Conservation (phyloP, 805 yeast species). For the Yarrowia keelungensis region DNA sequence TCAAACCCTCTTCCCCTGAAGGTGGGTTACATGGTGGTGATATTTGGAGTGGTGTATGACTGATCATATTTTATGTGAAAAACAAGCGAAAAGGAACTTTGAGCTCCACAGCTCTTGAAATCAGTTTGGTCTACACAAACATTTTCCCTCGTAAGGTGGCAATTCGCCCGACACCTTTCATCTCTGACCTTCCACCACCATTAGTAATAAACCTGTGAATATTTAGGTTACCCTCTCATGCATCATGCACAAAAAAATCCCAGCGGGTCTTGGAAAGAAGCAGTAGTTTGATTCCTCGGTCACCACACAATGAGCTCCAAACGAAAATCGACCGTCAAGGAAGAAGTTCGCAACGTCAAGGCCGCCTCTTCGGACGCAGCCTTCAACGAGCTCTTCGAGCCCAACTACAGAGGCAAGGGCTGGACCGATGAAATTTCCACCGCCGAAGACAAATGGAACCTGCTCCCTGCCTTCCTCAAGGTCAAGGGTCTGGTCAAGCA, state of each 20-base stretch:
- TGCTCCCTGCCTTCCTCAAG: slow-evolving; percentile 92
- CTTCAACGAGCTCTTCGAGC: slow-evolving; percentile 78
- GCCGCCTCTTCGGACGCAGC: slow-evolving; percentile 40
- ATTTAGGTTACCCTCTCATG: slow-evolving; percentile 30
- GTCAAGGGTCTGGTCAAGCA: slow-evolving; percentile 97
- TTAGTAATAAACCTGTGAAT: slow-evolving; percentile 3
- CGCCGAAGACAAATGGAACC: slow-evolving; percentile 91
- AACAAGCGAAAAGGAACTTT: no score
- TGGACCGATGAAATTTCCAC: slow-evolving; percentile 88
- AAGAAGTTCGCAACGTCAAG: slow-evolving; percentile 13
- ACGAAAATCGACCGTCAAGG: slow-evolving; percentile 22
- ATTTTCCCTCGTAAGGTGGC: background rate
- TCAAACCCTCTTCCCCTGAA: no score
- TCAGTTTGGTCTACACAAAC: background rate
- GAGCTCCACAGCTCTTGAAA: no score
- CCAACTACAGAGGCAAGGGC: slow-evolving; percentile 83
- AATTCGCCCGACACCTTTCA: background rate
- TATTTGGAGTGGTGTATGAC: no score
- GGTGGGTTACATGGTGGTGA: no score
- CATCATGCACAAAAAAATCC: slow-evolving; percentile 36
- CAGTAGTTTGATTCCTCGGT: slow-evolving; percentile 6
- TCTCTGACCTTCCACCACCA: background rate
- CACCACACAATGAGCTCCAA: slow-evolving; percentile 32
- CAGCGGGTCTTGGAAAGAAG: slow-evolving; percentile 9
- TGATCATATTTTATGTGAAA: no score